phyloP scores from a whole-genome alignment of 2,329 filamentous ascomycete species.

The Ascochyta rabiei region DNA sequence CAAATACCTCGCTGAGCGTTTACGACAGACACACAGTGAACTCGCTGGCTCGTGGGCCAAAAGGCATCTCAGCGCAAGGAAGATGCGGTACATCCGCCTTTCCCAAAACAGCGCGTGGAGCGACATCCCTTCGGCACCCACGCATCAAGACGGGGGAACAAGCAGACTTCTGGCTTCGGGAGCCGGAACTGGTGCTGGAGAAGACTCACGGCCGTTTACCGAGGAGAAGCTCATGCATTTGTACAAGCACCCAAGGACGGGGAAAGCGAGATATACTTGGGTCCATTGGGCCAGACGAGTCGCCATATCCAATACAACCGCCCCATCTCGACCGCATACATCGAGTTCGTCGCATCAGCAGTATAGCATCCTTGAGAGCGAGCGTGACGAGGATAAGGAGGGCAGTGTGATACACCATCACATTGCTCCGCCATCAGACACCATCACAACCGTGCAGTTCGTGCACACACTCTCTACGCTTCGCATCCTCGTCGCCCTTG shows the following conservation, averaged over 20 bases:
- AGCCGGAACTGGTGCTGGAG: constrained; percentile 13
- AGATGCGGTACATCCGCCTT: constrained; percentile 28
- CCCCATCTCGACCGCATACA: background rate
- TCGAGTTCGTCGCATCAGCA: background rate
- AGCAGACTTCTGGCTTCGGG: constrained; percentile 21
- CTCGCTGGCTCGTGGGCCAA: constrained; percentile 32
- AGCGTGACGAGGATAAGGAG: constrained; percentile 5
- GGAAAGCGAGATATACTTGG: constrained; percentile 50
- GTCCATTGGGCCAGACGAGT: constrained; percentile 52
- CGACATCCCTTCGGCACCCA: background rate
- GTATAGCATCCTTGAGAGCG: background rate
- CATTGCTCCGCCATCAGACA: background rate
- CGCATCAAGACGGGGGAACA: background rate
- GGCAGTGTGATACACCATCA: constrained; percentile 8
- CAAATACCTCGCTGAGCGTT: constrained; percentile 26
- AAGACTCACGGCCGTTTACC: constrained; percentile 38
- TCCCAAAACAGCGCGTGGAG: constrained; percentile 26
- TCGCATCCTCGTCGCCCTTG: constrained; percentile 23
- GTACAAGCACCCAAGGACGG: constrained; percentile 41
- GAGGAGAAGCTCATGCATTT: constrained; percentile 48
- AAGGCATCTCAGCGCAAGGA: constrained; percentile 28
- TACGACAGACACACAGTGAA: constrained; percentile 22
- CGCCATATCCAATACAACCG: constrained; percentile 19
- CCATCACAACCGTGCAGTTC: constrained; percentile 34
- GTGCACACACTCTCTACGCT: constrained; percentile 26